These are phyloP conservation scores for Cubamyces lactineus DNA, from an alignment of 768 basidiomycete species.

Conservation along the genomic window DNA sequence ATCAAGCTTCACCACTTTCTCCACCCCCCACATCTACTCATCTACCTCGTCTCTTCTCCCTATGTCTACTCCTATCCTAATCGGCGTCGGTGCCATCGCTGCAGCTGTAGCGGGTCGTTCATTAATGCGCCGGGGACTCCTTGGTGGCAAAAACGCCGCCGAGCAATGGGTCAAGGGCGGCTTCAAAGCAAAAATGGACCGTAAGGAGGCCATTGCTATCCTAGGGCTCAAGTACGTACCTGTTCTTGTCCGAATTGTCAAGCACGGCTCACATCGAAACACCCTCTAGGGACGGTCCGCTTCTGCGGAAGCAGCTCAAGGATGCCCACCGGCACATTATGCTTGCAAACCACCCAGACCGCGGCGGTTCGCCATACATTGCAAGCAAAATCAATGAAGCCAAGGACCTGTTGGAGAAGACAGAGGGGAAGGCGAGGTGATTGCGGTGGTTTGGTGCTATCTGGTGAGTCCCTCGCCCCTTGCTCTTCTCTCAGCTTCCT, in stretches of 20 bases:
- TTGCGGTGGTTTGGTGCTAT: slow-evolving; percentile 6
- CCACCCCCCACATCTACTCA: background rate
- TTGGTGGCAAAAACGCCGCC: slow-evolving; percentile 62
- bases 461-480: slow-evolving; percentile 5
- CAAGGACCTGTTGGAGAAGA: slow-evolving; percentile 87
- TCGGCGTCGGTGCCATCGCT: slow-evolving; percentile 78
- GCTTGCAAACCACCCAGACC: slow-evolving; percentile 98
- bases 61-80: slow-evolving; percentile 80
- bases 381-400: slow-evolving; percentile 99
- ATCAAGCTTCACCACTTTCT: slow-evolving; percentile 11
- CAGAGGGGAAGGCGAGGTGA: slow-evolving; percentile 51
- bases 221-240: slow-evolving; percentile 88
- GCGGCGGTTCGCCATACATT: slow-evolving; percentile 97
- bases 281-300: slow-evolving; percentile 71
- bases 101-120: slow-evolving; percentile 78
- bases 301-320: slow-evolving; percentile 78
- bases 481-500: background rate
- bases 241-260: slow-evolving; percentile 3
- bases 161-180: slow-evolving; percentile 93
- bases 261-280: background rate
- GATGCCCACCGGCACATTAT: slow-evolving; percentile 97
- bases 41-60: background rate
- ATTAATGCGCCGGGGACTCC: slow-evolving; percentile 62
- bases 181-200: slow-evolving; percentile 95
- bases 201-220: slow-evolving; percentile 88